Conservation (phyloP, 768 basidiomycete species). For the Collybiopsis confluens region DNA sequence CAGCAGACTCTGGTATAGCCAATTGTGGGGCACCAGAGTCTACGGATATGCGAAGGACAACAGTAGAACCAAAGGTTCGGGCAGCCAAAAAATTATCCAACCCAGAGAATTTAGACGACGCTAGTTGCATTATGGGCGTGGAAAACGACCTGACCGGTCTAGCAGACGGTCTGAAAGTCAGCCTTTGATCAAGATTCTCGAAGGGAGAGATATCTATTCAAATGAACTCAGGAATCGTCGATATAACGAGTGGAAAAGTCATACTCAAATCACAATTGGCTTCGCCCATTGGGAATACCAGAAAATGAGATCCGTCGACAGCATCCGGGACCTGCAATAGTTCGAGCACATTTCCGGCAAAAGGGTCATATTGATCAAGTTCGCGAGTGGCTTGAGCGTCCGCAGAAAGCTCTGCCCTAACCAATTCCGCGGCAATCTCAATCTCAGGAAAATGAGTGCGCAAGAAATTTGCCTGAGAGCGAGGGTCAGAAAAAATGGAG, state of each 20-base stretch:
- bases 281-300: constrained; percentile 66
- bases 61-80: constrained; percentile 35
- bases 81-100: constrained; percentile 15
- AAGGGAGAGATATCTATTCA: constrained; percentile 48
- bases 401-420: constrained; percentile 49
- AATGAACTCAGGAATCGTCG: constrained; percentile 7
- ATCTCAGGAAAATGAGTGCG: constrained; percentile 69
- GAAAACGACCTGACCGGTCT: constrained; percentile 43
- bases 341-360: constrained; percentile 50
- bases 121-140: constrained; percentile 69
- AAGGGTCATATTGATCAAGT: constrained; percentile 52
- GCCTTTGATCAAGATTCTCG: constrained; percentile 18
- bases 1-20: constrained; percentile 27
- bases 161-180: constrained; percentile 34
- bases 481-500: background rate
- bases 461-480: constrained; percentile 61
- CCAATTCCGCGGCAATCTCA: constrained; percentile 66
- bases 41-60: constrained; percentile 30
- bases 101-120: constrained; percentile 21
- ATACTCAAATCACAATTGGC: constrained; percentile 56
- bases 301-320: constrained; percentile 23
- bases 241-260: constrained; percentile 14
- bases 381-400: constrained; percentile 33
- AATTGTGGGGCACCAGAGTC: constrained; percentile 8
- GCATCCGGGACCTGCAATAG: constrained; percentile 26